Percentiles rank a stretch among this genome's conserved stretches.
Conservation (phyloP, 768 basidiomycete species). For the Postia placenta region DNA sequence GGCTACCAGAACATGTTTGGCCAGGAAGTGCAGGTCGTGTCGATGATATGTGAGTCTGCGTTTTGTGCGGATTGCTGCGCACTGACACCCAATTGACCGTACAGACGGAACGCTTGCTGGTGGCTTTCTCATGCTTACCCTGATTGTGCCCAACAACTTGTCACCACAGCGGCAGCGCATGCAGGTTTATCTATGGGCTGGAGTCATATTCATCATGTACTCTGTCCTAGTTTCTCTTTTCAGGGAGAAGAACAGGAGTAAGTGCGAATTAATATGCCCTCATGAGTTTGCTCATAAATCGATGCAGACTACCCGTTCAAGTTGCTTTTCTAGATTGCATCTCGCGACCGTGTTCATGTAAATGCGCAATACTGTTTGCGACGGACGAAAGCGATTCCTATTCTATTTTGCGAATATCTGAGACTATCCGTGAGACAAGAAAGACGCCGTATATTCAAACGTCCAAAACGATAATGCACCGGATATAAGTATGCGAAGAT, state of each 20-base stretch:
- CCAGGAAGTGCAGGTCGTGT: slow-evolving; percentile 86
- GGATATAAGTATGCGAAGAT: background rate
- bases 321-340: slow-evolving; percentile 48
- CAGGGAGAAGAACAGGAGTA: slow-evolving; percentile 86
- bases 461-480: background rate
- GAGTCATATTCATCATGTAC: slow-evolving; percentile 76
- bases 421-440: background rate
- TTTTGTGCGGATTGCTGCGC: no score
- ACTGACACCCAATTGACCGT: background rate
- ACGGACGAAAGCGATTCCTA: background rate
- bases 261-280: slow-evolving; percentile 13
- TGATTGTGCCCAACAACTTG: slow-evolving; percentile 73
- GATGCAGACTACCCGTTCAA: slow-evolving; percentile 76
- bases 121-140: slow-evolving; percentile 72
- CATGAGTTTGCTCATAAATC: background rate
- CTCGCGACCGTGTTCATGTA: background rate
- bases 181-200: slow-evolving; percentile 88
- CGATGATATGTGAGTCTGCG: slow-evolving; percentile 68
- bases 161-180: slow-evolving; percentile 72
- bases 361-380: background rate
- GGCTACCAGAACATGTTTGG: slow-evolving; percentile 91
- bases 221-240: slow-evolving; percentile 84
- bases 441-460: background rate
- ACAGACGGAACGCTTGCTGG: slow-evolving; percentile 79
- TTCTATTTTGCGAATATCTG: background rate